phyloP scores from a whole-genome alignment of 768 basidiomycete genomes.

The Psilocybe cyanescens region DNA sequence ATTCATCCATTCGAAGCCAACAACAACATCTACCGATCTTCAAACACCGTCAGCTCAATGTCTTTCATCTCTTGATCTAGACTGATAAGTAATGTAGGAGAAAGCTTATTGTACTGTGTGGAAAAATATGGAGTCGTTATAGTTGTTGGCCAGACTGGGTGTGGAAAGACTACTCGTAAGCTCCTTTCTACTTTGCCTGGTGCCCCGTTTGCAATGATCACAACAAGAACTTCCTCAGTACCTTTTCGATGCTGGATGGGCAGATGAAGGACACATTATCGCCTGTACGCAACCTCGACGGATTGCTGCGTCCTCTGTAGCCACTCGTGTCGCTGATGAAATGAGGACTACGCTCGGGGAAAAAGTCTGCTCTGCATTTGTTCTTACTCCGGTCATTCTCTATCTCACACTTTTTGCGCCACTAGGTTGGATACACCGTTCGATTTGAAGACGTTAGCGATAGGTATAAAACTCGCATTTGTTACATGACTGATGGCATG shows the following conservation, averaged over 20 bases:
- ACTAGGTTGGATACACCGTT: slow-evolving; percentile 94
- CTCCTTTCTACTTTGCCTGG: slow-evolving; percentile 3
- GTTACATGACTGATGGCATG: slow-evolving; percentile 99
- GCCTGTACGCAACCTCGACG: slow-evolving; percentile 93
- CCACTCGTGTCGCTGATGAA: slow-evolving; percentile 89
- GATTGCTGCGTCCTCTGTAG: slow-evolving; percentile 95
- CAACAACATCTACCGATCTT: slow-evolving; percentile 87
- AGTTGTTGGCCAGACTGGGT: slow-evolving; percentile 94
- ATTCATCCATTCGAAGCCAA: slow-evolving; percentile 72
- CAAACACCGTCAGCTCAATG: slow-evolving; percentile 70
- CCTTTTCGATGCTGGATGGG: slow-evolving; percentile 93
- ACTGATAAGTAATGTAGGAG: slow-evolving; percentile 45
- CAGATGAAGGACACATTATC: slow-evolving; percentile 77
- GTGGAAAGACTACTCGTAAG: slow-evolving; percentile 97
- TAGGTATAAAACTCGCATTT: slow-evolving; percentile 84
- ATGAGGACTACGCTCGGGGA: slow-evolving; percentile 88
- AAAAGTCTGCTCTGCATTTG: slow-evolving; percentile 54
- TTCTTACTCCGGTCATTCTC: background rate
- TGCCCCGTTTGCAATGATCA: slow-evolving; percentile 20
- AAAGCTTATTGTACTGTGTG: slow-evolving; percentile 80
- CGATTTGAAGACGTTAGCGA: slow-evolving; percentile 93
- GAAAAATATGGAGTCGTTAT: slow-evolving; percentile 86
- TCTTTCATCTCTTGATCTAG: background rate
- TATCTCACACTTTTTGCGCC: background rate
- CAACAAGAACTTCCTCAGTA: slow-evolving; percentile 92